Evolutionary conservation across 495 filamentous ascomycete species (phyloP), one percentile per base, ranked within the genome.

Genomic region (Penicillium diatomitis): DNA sequence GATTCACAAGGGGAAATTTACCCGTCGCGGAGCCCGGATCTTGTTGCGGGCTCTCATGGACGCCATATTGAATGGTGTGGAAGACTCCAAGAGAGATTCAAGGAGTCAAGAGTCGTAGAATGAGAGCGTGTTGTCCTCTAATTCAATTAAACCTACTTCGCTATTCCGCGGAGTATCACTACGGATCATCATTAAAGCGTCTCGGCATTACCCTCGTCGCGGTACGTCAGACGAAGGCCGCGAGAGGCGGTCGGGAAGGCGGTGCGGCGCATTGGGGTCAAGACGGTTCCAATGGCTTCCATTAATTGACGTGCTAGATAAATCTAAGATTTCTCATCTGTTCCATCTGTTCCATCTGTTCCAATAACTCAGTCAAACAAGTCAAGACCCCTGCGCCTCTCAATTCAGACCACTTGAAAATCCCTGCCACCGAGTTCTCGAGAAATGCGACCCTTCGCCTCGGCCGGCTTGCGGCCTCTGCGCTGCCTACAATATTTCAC

Each of bases 21-120:
- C 86, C 62, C 80, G 73, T 53, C 83, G 71, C 45, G 86, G 86
- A 58, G 85, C 83, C 48, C 85, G 70, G 48, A 90, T 89, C 60
- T 79, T 86, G 38, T 81, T 76, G 48, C 82, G 69, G 30, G 81
- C 80, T 63, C 83, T 73, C 51, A 83, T 78, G 29, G 79, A 70
- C 54, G 81, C 74, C 82, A 85, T 86, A 11, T 63, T 77, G 41
- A 36, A 20, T 38, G 12, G 50, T 33, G 29, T 44, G 27, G 20
- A 1, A 20, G 20, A 20, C 20, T 20, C 20, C 20, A 20, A 20
- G 20, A 20, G 41, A 44, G 5, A 44, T 27, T 30, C 27, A 8
- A 44, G 7, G 34, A 36, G 34, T 7, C 34, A 36, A 36, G 2
- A 20, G 20, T 20, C 20, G 20, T 20, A 20, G 20, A 20, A 2